phyloP scores from a whole-genome alignment of 2,329 filamentous ascomycete species.

The Magnaporthiopsis incrustans region DNA sequence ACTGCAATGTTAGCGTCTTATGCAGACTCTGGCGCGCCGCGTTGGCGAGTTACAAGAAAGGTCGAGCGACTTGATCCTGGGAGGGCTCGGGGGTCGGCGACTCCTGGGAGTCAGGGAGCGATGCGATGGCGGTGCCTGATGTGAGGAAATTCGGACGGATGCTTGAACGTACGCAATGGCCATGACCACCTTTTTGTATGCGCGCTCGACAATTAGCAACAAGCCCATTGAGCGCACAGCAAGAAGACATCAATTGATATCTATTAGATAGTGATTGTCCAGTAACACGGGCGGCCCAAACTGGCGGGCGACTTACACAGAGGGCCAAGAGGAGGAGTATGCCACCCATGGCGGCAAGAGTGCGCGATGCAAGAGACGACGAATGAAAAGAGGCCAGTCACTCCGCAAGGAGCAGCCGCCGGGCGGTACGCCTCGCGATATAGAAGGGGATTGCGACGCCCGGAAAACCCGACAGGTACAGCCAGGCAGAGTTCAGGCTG shows the following conservation, averaged over 20 bases:
- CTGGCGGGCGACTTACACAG: constrained; percentile 17
- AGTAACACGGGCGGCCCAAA: too few relatives aligned
- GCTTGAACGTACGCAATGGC: constrained; percentile 43
- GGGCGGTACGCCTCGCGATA: background rate
- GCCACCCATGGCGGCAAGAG: constrained; percentile 21
- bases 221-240: background rate
- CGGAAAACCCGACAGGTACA: background rate
- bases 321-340: constrained; percentile 25
- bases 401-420: background rate
- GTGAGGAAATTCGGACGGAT: background rate
- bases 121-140: background rate
- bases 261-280: background rate
- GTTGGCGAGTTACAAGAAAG: background rate
- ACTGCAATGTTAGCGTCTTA: background rate
- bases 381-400: background rate
- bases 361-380: background rate
- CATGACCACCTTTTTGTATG: constrained; percentile 38
- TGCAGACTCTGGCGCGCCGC: background rate
- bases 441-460: background rate
- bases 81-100: too few relatives aligned
- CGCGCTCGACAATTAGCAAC: constrained; percentile 13
- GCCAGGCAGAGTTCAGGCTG: background rate
- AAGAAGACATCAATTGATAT: background rate
- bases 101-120: background rate
- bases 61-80: background rate